phyloP scores from a whole-genome alignment of 2,329 filamentous ascomycete genomes.

The Talaromyces atroroseus region DNA sequence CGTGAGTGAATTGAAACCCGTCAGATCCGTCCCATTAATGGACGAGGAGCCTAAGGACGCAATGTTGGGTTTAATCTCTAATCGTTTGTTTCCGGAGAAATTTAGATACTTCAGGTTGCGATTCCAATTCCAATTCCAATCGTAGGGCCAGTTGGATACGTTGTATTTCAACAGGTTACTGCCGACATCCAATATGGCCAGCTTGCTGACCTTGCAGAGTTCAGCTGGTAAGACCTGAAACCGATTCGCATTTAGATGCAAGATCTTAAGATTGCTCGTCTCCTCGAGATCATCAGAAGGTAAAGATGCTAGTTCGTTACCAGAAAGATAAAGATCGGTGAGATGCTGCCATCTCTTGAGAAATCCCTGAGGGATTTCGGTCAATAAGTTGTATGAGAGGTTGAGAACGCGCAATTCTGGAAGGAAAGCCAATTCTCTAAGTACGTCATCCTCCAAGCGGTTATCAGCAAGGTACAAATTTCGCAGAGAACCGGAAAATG shows the following conservation, averaged over 20 bases:
- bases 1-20: conserved; percentile 79
- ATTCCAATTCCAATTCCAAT: conserved; percentile 99
- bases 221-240: conserved; percentile 96
- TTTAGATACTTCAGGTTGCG: conserved; percentile 92
- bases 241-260: conserved; percentile 96
- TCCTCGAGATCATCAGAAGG: conserved; percentile 94
- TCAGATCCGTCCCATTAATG: conserved; percentile 63
- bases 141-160: conserved; percentile 96
- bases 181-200: conserved; percentile 87
- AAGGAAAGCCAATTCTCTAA: conserved; percentile 80
- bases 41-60: conserved; percentile 49
- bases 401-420: conserved; percentile 84
- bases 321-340: conserved; percentile 87
- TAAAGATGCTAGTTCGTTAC: conserved; percentile 85
- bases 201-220: conserved; percentile 85
- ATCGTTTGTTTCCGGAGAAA: conserved; percentile 88
- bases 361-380: conserved; percentile 82
- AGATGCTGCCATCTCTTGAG: conserved; percentile 87
- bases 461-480: conserved; percentile 91
- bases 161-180: conserved; percentile 98
- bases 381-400: conserved; percentile 88
- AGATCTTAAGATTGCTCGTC: conserved; percentile 74
- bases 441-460: conserved; percentile 86
- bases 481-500: conserved; percentile 79
- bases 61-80: conserved; percentile 75